Conservation (phyloP, 805 yeast genomes). For the Alloascoidea africana region DNA sequence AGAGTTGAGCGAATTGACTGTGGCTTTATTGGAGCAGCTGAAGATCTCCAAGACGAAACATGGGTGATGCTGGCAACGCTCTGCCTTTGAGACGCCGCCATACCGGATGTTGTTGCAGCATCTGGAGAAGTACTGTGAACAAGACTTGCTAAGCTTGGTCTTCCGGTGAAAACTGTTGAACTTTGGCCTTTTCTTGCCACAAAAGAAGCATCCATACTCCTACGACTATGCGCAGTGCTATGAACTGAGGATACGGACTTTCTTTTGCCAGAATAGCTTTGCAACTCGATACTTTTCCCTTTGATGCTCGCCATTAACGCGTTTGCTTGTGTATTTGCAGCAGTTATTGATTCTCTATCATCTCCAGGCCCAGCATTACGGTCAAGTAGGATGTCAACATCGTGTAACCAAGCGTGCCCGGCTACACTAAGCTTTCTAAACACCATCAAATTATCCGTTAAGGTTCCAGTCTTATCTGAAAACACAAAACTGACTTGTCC, state of each 20-base stretch:
- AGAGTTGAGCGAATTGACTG: slow-evolving; percentile 39
- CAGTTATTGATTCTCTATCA: slow-evolving; percentile 4
- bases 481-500: slow-evolving; percentile 94
- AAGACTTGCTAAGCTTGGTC: slow-evolving; percentile 43
- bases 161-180: slow-evolving; percentile 27
- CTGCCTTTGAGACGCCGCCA: neutral
- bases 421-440: slow-evolving; percentile 79
- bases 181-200: slow-evolving; percentile 26
- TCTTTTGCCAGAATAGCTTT: too few relatives aligned
- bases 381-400: slow-evolving; percentile 31
- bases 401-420: slow-evolving; percentile 86
- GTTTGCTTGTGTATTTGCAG: neutral
- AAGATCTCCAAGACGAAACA: slow-evolving; percentile 27
- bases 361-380: slow-evolving; percentile 11
- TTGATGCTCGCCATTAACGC: too few relatives aligned
- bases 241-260: too few relatives aligned
- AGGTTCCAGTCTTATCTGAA: slow-evolving; percentile 94
- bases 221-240: too few relatives aligned
- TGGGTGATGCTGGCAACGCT: neutral
- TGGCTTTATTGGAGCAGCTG: slow-evolving; percentile 28
- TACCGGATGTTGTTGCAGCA: slow-evolving; percentile 5
- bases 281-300: too few relatives aligned
- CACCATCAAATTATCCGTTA: slow-evolving; percentile 89
- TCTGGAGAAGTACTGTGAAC: slow-evolving; percentile 8
- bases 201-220: slow-evolving; percentile 7